Percentiles rank a stretch among this genome's conserved stretches.
Conservation (phyloP, 2,329 filamentous ascomycete species). For the Venturia effusa region DNA sequence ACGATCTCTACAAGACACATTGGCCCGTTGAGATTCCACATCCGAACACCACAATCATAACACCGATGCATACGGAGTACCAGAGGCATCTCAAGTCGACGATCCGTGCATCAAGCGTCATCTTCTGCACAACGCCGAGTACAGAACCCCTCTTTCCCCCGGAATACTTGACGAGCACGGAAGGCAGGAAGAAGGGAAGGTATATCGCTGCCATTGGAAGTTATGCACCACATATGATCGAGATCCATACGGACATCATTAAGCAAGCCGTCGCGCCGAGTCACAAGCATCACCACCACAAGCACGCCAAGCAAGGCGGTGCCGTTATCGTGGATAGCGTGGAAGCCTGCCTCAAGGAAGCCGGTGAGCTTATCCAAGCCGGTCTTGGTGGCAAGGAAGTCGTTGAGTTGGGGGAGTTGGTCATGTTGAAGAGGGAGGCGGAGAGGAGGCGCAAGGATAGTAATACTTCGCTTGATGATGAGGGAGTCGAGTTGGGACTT, state of each 20-base stretch:
- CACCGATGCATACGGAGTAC: conserved; percentile 61
- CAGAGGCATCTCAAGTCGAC: conserved; percentile 57
- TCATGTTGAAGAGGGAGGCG: conserved; percentile 50
- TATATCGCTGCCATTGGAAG: conserved; percentile 64
- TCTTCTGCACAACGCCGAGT: conserved; percentile 82
- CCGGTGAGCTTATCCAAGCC: conserved; percentile 77
- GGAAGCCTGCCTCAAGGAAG: conserved; percentile 68
- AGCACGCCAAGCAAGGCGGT: conserved; percentile 46
- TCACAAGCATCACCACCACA: conserved; percentile 53
- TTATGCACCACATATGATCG: conserved; percentile 64
- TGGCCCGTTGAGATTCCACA: conserved; percentile 17
- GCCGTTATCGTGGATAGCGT: conserved; percentile 57
- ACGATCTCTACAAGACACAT: conserved; percentile 37
- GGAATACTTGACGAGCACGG: conserved; percentile 58
- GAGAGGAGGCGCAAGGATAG: conserved; percentile 24
- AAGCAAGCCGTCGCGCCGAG: conserved; percentile 47
- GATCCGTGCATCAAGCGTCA: conserved; percentile 61
- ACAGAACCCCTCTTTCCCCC: conserved; percentile 64
- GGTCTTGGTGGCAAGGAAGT: conserved; percentile 62
- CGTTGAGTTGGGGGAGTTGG: conserved; percentile 76
- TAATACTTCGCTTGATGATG: conserved; percentile 24
- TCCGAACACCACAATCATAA: conserved; percentile 56
- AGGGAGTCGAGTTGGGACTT: conserved; percentile 22
- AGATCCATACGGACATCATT: conserved; percentile 69
- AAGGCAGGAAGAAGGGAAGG: conserved; percentile 58